phyloP scores from a whole-genome alignment of 345 rosid species.

The Dipteronia dyeriana region DNA sequence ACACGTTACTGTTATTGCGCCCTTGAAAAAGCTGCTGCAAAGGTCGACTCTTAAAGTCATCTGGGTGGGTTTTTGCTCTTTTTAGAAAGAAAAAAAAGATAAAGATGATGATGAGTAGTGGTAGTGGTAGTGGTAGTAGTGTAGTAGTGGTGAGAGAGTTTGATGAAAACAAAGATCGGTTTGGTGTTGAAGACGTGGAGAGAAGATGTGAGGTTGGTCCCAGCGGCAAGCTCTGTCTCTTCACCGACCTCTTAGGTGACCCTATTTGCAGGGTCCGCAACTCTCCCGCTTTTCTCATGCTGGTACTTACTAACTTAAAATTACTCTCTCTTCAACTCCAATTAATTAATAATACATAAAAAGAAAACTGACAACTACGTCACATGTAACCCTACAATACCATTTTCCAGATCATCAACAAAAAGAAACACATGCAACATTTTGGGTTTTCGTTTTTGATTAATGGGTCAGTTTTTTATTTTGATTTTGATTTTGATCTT shows the following conservation, averaged over 20 bases:
- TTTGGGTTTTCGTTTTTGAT: not conserved
- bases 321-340: too few species aligned
- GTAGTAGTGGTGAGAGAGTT: conserved; percentile 67
- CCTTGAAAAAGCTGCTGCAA: conserved; percentile 28
- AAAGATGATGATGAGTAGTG: not conserved
- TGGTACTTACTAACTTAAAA: conserved; percentile 37
- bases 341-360: too few species aligned
- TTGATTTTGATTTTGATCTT: too few species aligned
- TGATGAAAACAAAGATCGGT: conserved; percentile 57
- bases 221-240: conserved; percentile 70
- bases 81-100: not conserved
- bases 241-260: conserved; percentile 97
- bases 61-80: not conserved
- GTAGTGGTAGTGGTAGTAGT: conserved; percentile 20
- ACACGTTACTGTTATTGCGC: conserved; percentile 22
- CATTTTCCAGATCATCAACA: not conserved
- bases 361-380: too few species aligned
- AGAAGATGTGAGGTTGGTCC: conserved; percentile 90
- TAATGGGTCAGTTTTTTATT: not conserved
- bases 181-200: conserved; percentile 71
- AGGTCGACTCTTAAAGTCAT: too few species aligned
- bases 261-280: conserved; percentile 98
- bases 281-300: conserved; percentile 94
- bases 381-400: not conserved
- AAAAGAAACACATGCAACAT: not conserved